These are phyloP conservation scores for Pholiota adiposa DNA, from an alignment of 1,284 basidiomycete genomes.

Conservation along the genomic window DNA sequence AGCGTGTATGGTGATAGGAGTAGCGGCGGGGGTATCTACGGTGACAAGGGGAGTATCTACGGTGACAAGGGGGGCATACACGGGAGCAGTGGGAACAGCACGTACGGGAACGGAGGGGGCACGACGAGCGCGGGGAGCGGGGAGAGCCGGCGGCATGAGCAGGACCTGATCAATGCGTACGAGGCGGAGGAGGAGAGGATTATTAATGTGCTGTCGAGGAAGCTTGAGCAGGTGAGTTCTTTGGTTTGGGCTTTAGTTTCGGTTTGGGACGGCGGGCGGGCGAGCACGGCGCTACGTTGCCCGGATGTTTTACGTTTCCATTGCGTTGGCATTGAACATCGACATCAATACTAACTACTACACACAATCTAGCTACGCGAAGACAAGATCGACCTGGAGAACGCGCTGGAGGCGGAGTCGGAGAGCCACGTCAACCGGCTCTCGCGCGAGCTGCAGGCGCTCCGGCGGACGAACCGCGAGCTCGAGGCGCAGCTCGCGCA, in stretches of 20 bases:
- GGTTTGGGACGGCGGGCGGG: too few relatives aligned
- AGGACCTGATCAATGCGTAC: slow-evolving; percentile 82
- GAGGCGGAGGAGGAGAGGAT: slow-evolving; percentile 88
- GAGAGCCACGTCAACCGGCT: slow-evolving; percentile 79
- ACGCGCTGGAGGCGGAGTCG: slow-evolving; percentile 77
- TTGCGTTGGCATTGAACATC: too few relatives aligned
- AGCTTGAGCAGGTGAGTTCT: slow-evolving; percentile 71
- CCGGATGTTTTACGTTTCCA: too few relatives aligned
- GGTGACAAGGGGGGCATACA: too few relatives aligned
- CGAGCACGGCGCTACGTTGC: too few relatives aligned
- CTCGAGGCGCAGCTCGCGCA: slow-evolving; percentile 31
- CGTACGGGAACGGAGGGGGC: too few relatives aligned
- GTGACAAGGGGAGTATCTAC: too few relatives aligned
- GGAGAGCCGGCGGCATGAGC: slow-evolving; percentile 47
- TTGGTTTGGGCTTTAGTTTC: too few relatives aligned
- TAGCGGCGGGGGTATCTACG: neutral
- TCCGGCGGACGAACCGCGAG: slow-evolving; percentile 58
- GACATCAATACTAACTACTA: neutral
- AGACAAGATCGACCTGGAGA: slow-evolving; percentile 83
- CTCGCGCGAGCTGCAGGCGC: slow-evolving; percentile 67
- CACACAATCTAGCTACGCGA: slow-evolving; percentile 60
- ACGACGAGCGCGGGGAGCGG: slow-evolving; percentile 2
- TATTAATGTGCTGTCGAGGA: slow-evolving; percentile 77
- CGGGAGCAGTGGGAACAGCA: too few relatives aligned
- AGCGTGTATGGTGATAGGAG: neutral